Conservation (phyloP, 352 stramenopile genomes). For the Phytophthora agathidicida region DNA sequence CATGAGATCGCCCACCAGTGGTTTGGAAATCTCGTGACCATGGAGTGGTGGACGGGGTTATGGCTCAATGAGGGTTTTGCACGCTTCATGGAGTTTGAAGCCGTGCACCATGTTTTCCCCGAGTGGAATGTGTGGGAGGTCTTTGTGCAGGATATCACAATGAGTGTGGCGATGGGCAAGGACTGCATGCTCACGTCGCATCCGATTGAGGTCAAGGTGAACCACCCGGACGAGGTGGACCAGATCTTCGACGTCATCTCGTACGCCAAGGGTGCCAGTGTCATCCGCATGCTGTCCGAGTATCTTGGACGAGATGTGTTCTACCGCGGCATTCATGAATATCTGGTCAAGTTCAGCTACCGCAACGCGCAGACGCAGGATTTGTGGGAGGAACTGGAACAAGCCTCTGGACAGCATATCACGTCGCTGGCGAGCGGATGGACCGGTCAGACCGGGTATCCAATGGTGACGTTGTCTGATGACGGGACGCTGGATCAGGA, state of each 20-base stretch:
- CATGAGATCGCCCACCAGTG: slow-evolving; percentile 98
- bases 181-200: slow-evolving; percentile 93
- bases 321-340: slow-evolving; percentile 90
- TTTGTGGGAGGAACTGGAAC: slow-evolving; percentile 94
- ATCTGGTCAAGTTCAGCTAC: slow-evolving; percentile 94
- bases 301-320: slow-evolving; percentile 80
- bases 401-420: slow-evolving; percentile 91
- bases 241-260: slow-evolving; percentile 99
- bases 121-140: slow-evolving; percentile 97
- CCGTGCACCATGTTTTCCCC: slow-evolving; percentile 92
- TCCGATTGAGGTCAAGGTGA: slow-evolving; percentile 95
- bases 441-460: slow-evolving; percentile 95
- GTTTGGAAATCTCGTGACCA: slow-evolving; percentile 99
- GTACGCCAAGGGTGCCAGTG: slow-evolving; percentile 92
- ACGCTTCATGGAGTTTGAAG: slow-evolving; percentile 96
- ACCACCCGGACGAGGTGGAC: slow-evolving; percentile 95
- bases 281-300: slow-evolving; percentile 84
- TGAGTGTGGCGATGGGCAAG: slow-evolving; percentile 89
- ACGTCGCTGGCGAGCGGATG: slow-evolving; percentile 92
- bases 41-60: slow-evolving; percentile 96
- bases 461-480: slow-evolving; percentile 81
- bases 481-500: slow-evolving; percentile 84
- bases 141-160: slow-evolving; percentile 89
- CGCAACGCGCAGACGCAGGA: slow-evolving; percentile 95
- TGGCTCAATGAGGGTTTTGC: slow-evolving; percentile 99